Evolutionary conservation across 805 yeast species (phyloP).

Genomic region (Suhomyces canberraensis): DNA sequence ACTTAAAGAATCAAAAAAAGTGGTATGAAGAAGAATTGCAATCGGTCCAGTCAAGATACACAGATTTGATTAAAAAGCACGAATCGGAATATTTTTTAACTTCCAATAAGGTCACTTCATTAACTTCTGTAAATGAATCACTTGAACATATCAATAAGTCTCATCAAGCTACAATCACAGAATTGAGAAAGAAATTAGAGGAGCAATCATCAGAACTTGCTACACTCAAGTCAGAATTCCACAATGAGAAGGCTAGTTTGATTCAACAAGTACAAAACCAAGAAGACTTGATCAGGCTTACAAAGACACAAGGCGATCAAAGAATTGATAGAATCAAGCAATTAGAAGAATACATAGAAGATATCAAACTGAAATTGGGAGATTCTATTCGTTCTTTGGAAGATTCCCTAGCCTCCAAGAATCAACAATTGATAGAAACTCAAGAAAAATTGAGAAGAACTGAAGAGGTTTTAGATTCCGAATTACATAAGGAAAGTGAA

Average conservation of each 20-base stretch:
- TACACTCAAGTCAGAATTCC: conserved; percentile 22
- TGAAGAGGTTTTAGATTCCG: conserved; percentile 40
- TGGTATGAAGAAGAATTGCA: conserved; percentile 42
- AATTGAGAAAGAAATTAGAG: conserved; percentile 43
- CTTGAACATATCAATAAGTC: conserved; percentile 33
- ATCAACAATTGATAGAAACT: conserved; percentile 35
- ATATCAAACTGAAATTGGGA: conserved; percentile 37
- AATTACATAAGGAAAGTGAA: conserved; percentile 36
- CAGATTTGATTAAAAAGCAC: conserved; percentile 37
- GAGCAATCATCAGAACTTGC: conserved; percentile 17
- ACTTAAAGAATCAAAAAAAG: conserved; percentile 31
- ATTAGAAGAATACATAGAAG: conserved; percentile 48
- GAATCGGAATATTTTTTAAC: conserved; percentile 33
- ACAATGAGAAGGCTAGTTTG: conserved; percentile 47
- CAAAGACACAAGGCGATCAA: conserved; percentile 52
- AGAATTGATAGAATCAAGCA: conserved; percentile 49
- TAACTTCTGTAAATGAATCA: conserved; percentile 23
- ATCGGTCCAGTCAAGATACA: conserved; percentile 31
- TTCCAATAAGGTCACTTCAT: conserved; percentile 26
- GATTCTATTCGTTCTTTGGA: conserved; percentile 33
- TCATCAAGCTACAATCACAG: conserved; percentile 44
- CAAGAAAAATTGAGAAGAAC: conserved; percentile 38
- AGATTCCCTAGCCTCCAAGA: conserved; percentile 29
- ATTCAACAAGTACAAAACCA: conserved; percentile 45
- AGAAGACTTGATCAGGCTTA: conserved; percentile 55